Evolutionary conservation across 495 filamentous ascomycete genomes (phyloP), one percentile per base, ranked within the genome.

Genomic region (Annulohypoxylon maeteangense): DNA sequence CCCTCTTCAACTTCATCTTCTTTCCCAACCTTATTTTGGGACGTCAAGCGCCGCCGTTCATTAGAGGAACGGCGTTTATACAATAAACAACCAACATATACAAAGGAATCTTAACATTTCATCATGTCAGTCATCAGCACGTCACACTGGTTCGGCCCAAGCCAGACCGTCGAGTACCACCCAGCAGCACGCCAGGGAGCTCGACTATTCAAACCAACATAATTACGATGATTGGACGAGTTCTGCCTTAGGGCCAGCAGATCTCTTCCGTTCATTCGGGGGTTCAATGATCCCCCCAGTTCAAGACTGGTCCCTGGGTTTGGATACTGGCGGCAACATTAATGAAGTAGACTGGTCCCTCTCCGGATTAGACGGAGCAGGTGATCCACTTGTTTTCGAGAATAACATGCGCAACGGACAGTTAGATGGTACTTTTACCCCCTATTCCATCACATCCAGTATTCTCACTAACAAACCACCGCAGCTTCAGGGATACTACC

Each of bases 21-120:
- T 10, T 14, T 40, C 68, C 72, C 62, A 55, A 51, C 50, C 55
- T 45, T 55, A 32, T 32, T 32, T 62, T 72, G 64, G 72, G 72
- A 68, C 31, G 16, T n/a, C 47, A 47, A 40, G n/a, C 63, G 66
- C 42, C 57, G 73, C 73, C 75, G 75, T 75, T 75, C 70, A 54
- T 56, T 36, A 53, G 60, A 63, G 54, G 70, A 48, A 70, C 75
- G 75, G 73, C 70, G 73, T 16, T 48, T 72, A 51, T 56, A 68
- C 62, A 51, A 77, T 74, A 50, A 51, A 62, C 45, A 20, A 55
- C 69, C 54, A 72, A 1, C 57, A 53, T 74, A 44, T 48, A n/a
- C 36, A 64, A 53, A 31, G 73, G 75, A 62, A 70, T 67, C 73
- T 40, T 63, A 78, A 18, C 61, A 79, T 79, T 75, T 75, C 76